phyloP scores from a whole-genome alignment of 129 eudicot genomes.

The Lactuca sativa region DNA sequence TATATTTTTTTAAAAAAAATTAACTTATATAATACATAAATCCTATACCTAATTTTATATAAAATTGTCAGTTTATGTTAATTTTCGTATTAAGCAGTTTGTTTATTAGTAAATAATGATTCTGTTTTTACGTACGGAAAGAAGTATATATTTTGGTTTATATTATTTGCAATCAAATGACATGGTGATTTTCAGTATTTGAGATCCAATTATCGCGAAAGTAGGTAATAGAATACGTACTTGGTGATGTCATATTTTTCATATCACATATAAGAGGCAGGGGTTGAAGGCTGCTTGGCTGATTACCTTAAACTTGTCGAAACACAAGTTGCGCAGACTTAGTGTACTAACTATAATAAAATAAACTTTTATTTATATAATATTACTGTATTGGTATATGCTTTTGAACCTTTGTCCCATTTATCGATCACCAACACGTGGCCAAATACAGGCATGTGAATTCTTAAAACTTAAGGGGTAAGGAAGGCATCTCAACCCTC shows the following conservation, averaged over 20 bases:
- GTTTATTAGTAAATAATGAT: too few species aligned
- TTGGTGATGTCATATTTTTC: not conserved
- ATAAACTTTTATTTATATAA: constrained; percentile 19
- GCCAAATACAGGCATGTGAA: not conserved
- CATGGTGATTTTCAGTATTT: constrained; percentile 2
- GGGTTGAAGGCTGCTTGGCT: constrained; percentile 1
- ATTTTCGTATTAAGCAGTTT: too few species aligned
- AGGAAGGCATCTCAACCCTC: too few species aligned
- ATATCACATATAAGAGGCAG: constrained; percentile 8
- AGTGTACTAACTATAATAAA: constrained; percentile 11
- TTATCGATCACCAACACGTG: constrained; percentile 29
- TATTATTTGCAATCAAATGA: not conserved
- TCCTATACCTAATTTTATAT: too few species aligned
- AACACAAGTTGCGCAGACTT: constrained; percentile 29
- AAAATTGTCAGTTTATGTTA: not conserved
- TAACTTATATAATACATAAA: too few species aligned
- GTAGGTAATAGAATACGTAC: not conserved
- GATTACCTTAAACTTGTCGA: constrained; percentile 37
- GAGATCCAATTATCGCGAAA: not conserved
- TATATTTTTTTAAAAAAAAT: too few species aligned
- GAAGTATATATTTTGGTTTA: not conserved
- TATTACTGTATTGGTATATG: constrained; percentile 9
- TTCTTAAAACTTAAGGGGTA: too few species aligned
- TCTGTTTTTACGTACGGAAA: too few species aligned
- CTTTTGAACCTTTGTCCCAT: constrained; percentile 6